These are phyloP conservation scores for Blakeslea trispora DNA, from an alignment of 371 early-diverging fungal genomes.

Conservation along the genomic window DNA sequence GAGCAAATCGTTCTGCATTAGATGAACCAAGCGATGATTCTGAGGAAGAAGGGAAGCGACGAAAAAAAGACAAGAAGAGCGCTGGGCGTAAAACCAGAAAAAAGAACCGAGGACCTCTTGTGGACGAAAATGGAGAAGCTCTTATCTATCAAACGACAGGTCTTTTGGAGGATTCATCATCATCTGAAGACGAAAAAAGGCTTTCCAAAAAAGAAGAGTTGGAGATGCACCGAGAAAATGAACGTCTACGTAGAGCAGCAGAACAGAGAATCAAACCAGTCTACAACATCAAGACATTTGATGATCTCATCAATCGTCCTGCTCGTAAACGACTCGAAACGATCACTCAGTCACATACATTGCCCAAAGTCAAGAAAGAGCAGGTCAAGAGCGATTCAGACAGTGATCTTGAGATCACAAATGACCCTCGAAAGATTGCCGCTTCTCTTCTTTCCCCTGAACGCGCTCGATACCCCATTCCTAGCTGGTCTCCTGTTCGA, in stretches of 20 bases:
- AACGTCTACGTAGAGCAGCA: constrained; percentile 15
- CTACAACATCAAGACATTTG: constrained; percentile 19
- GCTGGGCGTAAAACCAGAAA: constrained; percentile 14
- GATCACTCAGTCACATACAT: background rate
- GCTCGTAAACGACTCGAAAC: no score
- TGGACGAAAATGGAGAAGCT: constrained; percentile 28
- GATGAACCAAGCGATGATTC: constrained; percentile 9
- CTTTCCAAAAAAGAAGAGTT: constrained; percentile 16
- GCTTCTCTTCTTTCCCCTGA: constrained; percentile 15
- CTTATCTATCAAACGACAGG: constrained; percentile 14
- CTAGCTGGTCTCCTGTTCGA: constrained; percentile 16
- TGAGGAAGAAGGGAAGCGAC: constrained; percentile 9
- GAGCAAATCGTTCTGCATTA: background rate
- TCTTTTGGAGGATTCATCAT: constrained; percentile 10
- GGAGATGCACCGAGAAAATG: constrained; percentile 24
- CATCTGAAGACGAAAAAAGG: constrained; percentile 1
- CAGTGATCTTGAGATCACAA: constrained; percentile 22
- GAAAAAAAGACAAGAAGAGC: constrained; percentile 3
- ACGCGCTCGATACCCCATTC: background rate
- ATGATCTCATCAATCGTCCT: constrained; percentile 12
- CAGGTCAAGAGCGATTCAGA: constrained; percentile 8
- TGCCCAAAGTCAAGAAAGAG: background rate
- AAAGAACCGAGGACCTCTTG: background rate
- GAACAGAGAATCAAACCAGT: constrained; percentile 15
- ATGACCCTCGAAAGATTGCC: constrained; percentile 5